These are phyloP conservation scores for Trypanosomatidae sp. DNA, from an alignment of 208 protist genomes.

Conservation along the genomic window DNA sequence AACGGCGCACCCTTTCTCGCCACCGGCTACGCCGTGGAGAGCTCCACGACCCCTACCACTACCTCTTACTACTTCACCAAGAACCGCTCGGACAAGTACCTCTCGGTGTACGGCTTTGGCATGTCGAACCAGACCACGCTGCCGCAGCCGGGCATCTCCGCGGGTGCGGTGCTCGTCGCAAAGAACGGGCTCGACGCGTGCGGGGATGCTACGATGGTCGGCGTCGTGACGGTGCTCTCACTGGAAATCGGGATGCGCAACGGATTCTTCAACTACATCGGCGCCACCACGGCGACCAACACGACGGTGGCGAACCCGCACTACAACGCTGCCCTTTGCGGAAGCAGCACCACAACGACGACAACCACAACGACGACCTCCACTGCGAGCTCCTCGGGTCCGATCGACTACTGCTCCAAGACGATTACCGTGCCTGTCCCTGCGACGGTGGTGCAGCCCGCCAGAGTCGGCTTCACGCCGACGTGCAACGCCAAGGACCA, in stretches of 20 bases:
- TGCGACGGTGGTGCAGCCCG: conserved; percentile 35
- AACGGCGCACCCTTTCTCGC: conserved; percentile 35
- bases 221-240: conserved; percentile 57
- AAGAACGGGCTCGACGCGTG: conserved; percentile 38
- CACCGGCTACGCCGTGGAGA: conserved; percentile 29
- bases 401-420: conserved; percentile 31
- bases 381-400: too few relatives aligned
- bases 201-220: conserved; percentile 31
- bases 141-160: conserved; percentile 37
- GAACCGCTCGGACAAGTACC: conserved; percentile 39
- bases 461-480: conserved; percentile 72
- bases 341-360: too few relatives aligned
- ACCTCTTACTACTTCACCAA: conserved; percentile 2
- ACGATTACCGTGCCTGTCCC: conserved; percentile 13
- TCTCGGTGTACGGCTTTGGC: conserved; percentile 85
- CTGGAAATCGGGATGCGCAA: conserved; percentile 72
- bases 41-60: conserved; percentile 12
- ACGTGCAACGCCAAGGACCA: conserved; percentile 60
- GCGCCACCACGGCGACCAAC: neutral
- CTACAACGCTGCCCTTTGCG: conserved; percentile 22
- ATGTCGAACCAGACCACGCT: conserved; percentile 39
- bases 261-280: conserved; percentile 82
- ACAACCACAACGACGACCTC: too few relatives aligned
- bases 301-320: conserved; percentile 28
- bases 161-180: conserved; percentile 53